These are phyloP conservation scores for Ganoderma sinense DNA, from an alignment of 1,284 basidiomycete genomes.

Conservation along the genomic window DNA sequence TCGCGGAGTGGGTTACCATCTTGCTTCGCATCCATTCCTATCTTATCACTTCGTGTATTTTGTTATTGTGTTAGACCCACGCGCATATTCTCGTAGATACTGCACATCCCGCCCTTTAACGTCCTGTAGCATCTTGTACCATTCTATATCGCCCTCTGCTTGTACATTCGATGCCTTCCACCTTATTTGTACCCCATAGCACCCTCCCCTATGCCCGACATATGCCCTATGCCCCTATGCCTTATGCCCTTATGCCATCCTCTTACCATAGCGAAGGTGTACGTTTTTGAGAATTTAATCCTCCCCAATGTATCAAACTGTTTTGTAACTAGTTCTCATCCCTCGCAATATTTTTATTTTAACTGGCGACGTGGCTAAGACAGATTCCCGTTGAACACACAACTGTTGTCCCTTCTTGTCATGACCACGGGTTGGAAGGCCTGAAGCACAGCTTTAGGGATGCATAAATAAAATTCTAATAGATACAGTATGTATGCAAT, in stretches of 20 bases:
- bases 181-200: not conserved
- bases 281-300: not conserved
- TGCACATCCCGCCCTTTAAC: not conserved
- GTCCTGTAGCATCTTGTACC: not conserved
- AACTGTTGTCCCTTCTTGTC: not conserved
- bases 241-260: conserved; percentile 5
- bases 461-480: not conserved
- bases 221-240: conserved; percentile 11
- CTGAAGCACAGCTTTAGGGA: not conserved
- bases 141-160: not conserved
- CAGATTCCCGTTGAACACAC: not conserved
- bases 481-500: conserved; percentile 6
- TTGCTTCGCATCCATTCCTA: not conserved
- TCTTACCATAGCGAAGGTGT: not conserved
- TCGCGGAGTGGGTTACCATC: not conserved
- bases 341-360: not conserved
- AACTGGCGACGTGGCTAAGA: not conserved
- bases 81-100: not conserved
- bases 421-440: not conserved
- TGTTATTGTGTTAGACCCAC: not conserved
- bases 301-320: not conserved
- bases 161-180: not conserved
- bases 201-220: not conserved
- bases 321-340: not conserved
- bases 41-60: not conserved